These are phyloP conservation scores for Phalaenopsis equestris DNA, from an alignment of 106 monocot species.

Conservation along the genomic window DNA sequence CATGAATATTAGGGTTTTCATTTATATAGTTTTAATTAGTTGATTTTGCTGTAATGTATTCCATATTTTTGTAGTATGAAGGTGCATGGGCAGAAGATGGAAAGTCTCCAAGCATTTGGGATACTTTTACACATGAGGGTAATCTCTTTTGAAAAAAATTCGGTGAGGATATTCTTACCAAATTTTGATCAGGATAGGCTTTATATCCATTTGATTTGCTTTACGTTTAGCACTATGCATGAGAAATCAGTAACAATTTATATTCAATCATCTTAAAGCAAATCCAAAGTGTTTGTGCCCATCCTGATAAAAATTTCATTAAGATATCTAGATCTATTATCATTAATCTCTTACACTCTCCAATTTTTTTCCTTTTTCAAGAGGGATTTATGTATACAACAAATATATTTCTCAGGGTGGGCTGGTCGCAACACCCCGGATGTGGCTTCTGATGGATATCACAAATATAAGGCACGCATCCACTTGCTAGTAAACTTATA, in stretches of 20 bases:
- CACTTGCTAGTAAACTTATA: background rate
- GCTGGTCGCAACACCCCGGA: conserved; percentile 18
- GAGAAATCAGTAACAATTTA: too few relatives aligned
- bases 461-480: conserved; percentile 36
- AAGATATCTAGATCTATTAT: too few relatives aligned
- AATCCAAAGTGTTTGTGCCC: too few relatives aligned
- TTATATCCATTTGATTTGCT: too few relatives aligned
- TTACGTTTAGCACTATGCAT: too few relatives aligned
- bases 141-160: background rate
- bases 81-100: conserved; percentile 13
- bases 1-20: background rate
- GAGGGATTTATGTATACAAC: background rate
- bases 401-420: conserved; percentile 10
- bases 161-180: too few relatives aligned
- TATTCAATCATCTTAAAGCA: too few relatives aligned
- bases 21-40: background rate
- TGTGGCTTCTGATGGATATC: conserved; percentile 30
- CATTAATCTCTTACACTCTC: too few relatives aligned
- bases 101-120: background rate
- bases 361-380: too few relatives aligned
- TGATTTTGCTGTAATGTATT: background rate
- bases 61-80: conserved; percentile 4
- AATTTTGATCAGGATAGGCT: too few relatives aligned
- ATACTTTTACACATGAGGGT: conserved; percentile 7
- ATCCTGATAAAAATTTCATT: too few relatives aligned